phyloP scores from a whole-genome alignment of 805 yeast species.

The Wickerhamomyces alni region DNA sequence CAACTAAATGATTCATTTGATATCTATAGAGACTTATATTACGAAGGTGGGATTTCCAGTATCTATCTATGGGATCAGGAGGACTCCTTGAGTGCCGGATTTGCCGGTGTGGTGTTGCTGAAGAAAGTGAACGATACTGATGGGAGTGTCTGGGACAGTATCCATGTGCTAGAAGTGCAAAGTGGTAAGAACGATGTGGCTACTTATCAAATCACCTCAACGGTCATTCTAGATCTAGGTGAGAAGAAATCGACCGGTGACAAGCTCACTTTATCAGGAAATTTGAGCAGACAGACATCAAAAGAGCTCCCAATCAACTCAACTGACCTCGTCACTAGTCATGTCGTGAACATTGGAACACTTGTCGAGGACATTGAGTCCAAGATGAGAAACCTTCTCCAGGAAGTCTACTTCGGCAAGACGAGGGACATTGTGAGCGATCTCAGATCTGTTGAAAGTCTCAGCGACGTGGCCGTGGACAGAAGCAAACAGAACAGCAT shows the following conservation, averaged over 20 bases:
- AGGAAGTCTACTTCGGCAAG: conserved; percentile 93
- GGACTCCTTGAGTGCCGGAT: conserved; percentile 48
- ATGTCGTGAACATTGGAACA: conserved; percentile 79
- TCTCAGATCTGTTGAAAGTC: conserved; percentile 36
- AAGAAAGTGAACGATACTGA: conserved; percentile 56
- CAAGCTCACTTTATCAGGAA: conserved; percentile 63
- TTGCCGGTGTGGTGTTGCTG: conserved; percentile 88
- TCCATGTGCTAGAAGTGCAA: conserved; percentile 80
- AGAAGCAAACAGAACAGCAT: conserved; percentile 28
- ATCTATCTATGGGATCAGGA: conserved; percentile 85
- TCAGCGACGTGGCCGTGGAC: conserved; percentile 16
- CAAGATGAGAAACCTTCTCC: conserved; percentile 78
- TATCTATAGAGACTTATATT: conserved; percentile 86
- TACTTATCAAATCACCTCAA: conserved; percentile 75
- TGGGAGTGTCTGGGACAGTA: conserved; percentile 68
- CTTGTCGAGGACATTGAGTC: conserved; percentile 85
- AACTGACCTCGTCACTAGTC: conserved; percentile 42
- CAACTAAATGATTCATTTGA: conserved; percentile 89
- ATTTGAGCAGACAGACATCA: conserved; percentile 77
- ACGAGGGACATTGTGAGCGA: conserved; percentile 83
- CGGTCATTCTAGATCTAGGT: conserved; percentile 71
- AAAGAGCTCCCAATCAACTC: conserved; percentile 38
- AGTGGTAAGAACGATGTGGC: conserved; percentile 31
- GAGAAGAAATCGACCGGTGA: conserved; percentile 23
- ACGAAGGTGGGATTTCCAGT: conserved; percentile 89